A percentile compares a stretch with the other conserved stretches of the same genome.
phyloP scores from a whole-genome alignment of 2,329 filamentous ascomycete species.

The Calonectria pseudoturangicola region DNA sequence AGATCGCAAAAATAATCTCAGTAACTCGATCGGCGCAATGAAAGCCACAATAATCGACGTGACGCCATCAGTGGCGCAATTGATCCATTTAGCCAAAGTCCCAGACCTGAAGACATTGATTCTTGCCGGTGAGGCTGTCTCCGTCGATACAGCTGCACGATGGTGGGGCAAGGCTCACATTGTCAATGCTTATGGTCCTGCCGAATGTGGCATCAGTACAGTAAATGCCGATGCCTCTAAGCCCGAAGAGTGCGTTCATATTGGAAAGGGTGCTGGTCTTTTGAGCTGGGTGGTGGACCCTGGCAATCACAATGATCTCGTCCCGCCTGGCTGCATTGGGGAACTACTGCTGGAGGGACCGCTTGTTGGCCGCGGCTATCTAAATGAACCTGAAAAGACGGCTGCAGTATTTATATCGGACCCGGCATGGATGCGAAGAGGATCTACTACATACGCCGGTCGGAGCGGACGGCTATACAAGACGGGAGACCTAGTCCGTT shows the following conservation, averaged over 20 bases:
- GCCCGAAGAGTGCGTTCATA: neutral
- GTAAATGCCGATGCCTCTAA: neutral
- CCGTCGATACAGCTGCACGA: constrained; percentile 7
- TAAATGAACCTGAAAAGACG: constrained; percentile 67
- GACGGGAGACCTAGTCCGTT: constrained; percentile 46
- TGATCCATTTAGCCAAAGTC: constrained; percentile 21
- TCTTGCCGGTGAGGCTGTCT: constrained; percentile 28
- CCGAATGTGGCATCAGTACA: constrained; percentile 32
- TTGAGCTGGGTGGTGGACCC: constrained; percentile 56
- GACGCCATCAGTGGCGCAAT: constrained; percentile 35
- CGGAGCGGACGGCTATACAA: constrained; percentile 43
- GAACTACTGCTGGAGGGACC: constrained; percentile 63
- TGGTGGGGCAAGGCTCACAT: constrained; percentile 21
- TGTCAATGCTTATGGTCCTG: constrained; percentile 37
- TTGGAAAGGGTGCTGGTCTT: constrained; percentile 34
- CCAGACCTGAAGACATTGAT: constrained; percentile 28
- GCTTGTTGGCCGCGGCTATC: constrained; percentile 69
- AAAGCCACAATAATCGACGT: constrained; percentile 18
- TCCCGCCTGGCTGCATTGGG: constrained; percentile 55
- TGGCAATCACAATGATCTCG: constrained; percentile 49
- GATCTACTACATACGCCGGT: constrained; percentile 1
- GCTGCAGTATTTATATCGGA: constrained; percentile 65
- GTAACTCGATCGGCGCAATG: constrained; percentile 7
- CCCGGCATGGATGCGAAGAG: constrained; percentile 61
- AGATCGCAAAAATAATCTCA: constrained; percentile 5